phyloP scores from a whole-genome alignment of 495 filamentous ascomycete species.

The Tuber calosporum region DNA sequence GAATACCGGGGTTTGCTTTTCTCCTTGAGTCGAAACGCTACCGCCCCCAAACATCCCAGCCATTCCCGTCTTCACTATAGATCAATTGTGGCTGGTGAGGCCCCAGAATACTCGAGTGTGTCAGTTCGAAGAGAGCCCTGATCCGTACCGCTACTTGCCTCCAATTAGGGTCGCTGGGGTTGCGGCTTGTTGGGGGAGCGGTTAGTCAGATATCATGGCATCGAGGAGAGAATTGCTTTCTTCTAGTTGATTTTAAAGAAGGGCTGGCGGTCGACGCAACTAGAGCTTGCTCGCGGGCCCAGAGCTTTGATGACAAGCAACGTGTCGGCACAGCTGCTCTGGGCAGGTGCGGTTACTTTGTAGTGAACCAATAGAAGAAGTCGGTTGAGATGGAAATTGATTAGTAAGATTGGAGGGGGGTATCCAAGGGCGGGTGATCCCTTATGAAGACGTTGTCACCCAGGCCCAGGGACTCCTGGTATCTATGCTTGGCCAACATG shows the following conservation, averaged over 20 bases:
- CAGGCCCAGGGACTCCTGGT: background rate
- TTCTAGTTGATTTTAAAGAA: background rate
- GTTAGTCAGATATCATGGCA: background rate
- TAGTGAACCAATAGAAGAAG: background rate
- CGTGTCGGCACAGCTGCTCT: background rate
- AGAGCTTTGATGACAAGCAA: background rate
- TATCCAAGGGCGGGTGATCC: conserved; percentile 1
- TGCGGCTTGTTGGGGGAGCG: background rate
- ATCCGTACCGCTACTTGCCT: no score
- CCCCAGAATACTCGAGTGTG: no score
- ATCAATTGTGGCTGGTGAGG: background rate
- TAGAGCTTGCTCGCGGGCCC: background rate
- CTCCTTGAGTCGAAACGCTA: background rate
- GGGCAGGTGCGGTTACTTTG: background rate
- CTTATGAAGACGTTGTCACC: background rate
- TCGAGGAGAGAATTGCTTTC: background rate
- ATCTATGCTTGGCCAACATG: background rate
- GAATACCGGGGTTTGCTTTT: background rate
- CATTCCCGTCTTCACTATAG: background rate
- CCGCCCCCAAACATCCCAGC: background rate
- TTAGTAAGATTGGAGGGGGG: background rate
- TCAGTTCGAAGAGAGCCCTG: no score
- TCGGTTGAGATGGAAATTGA: background rate
- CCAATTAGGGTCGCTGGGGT: background rate
- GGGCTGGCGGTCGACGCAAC: background rate